phyloP scores from a whole-genome alignment of 1,139 yeast genomes.

The Yamadazyma atlantica region DNA sequence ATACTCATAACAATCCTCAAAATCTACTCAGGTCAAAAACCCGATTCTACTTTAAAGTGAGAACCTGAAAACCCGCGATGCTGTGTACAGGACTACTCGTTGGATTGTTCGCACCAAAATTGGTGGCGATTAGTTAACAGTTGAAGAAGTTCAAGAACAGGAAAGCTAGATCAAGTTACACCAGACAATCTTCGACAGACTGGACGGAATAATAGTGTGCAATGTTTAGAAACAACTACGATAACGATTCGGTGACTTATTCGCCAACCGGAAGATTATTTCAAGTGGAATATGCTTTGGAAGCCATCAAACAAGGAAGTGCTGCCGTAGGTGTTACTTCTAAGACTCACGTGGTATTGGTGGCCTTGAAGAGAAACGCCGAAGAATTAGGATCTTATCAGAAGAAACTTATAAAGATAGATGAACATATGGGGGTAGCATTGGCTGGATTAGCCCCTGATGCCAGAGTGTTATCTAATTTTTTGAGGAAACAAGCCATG shows the following conservation, averaged over 20 bases:
- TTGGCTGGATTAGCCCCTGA: constrained; percentile 98
- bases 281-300: constrained; percentile 94
- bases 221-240: constrained; percentile 95
- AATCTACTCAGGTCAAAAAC: too few species aligned
- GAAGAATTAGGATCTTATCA: constrained; percentile 97
- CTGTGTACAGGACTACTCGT: background rate
- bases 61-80: background rate
- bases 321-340: constrained; percentile 95
- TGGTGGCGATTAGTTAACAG: constrained; percentile 7
- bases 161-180: too few species aligned
- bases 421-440: constrained; percentile 91
- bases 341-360: constrained; percentile 82
- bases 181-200: background rate
- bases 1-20: too few species aligned
- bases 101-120: constrained; percentile 1
- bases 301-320: constrained; percentile 96
- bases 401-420: constrained; percentile 87
- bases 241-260: constrained; percentile 95
- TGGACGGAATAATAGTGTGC: background rate
- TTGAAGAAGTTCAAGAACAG: background rate
- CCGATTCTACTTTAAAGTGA: too few species aligned
- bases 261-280: constrained; percentile 97
- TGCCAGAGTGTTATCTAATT: constrained; percentile 89
- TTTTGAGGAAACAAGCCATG: constrained; percentile 88
- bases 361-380: constrained; percentile 92